Percentiles rank a stretch among this genome's conserved stretches.
Conservation (phyloP, 495 filamentous ascomycete genomes). For the Zalerion maritima region DNA sequence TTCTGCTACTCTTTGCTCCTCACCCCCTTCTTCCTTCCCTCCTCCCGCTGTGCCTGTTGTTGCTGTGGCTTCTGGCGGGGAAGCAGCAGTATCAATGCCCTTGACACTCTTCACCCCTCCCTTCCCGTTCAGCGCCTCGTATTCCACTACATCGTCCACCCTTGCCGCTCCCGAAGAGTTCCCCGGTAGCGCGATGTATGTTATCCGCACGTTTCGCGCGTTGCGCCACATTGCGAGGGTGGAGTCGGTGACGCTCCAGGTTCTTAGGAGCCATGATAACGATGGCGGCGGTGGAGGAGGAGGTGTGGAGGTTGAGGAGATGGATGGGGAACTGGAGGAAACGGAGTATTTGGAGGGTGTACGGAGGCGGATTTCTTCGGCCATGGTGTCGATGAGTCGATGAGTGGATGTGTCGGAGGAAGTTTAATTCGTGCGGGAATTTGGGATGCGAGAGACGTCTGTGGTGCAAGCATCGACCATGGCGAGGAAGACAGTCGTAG, state of each 20-base stretch:
- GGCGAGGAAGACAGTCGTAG: too few species aligned
- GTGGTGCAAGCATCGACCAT: too few species aligned
- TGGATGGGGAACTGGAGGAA: conserved; percentile 8
- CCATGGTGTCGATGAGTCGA: background rate
- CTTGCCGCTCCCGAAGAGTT: conserved; percentile 14
- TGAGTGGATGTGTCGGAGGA: too few species aligned
- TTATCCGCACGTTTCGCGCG: conserved; percentile 60
- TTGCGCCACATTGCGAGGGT: conserved; percentile 63
- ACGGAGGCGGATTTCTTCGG: conserved; percentile 18
- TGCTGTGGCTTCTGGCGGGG: too few species aligned
- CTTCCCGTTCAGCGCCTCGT: conserved; percentile 37
- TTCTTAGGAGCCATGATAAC: conserved; percentile 45
- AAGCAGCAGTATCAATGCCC: conserved; percentile 45
- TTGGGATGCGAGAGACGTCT: too few species aligned
- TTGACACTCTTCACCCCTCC: conserved; percentile 37
- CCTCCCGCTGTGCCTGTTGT: conserved; percentile 24
- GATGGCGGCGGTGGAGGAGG: conserved; percentile 34
- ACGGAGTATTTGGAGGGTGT: conserved; percentile 28
- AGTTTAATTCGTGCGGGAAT: too few species aligned
- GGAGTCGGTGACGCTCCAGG: conserved; percentile 64
- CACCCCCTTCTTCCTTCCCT: too few species aligned
- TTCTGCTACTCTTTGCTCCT: too few species aligned
- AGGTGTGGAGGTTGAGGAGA: conserved; percentile 10
- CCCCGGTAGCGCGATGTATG: conserved; percentile 39
- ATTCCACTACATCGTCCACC: conserved; percentile 54